phyloP scores from a whole-genome alignment of 805 yeast species.

The Saccharomycopsis capsularis region DNA sequence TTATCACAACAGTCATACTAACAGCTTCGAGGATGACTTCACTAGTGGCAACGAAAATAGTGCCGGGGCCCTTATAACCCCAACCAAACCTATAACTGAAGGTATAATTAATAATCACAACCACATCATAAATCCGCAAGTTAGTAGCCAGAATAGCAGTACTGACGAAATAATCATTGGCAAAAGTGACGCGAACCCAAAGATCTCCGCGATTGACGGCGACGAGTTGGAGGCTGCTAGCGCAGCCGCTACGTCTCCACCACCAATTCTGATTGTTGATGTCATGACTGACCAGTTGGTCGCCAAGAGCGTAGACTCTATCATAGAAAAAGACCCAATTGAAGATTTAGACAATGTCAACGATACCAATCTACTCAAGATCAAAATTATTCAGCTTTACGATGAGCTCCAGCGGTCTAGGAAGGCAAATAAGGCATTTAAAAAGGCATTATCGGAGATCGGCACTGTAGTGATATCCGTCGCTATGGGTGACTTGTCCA shows the following conservation, averaged over 20 bases:
- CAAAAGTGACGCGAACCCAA: neutral
- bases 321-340: slow-evolving; percentile 16
- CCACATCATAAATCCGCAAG: neutral
- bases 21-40: neutral
- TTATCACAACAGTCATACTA: neutral
- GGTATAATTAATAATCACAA: neutral
- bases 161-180: neutral
- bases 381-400: slow-evolving; percentile 13
- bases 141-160: neutral
- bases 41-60: neutral
- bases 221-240: too few species aligned
- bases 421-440: slow-evolving; percentile 61
- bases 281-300: slow-evolving; percentile 7
- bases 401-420: slow-evolving; percentile 16
- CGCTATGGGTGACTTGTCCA: slow-evolving; percentile 81
- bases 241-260: too few species aligned
- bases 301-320: slow-evolving; percentile 4
- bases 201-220: too few species aligned
- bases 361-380: slow-evolving; percentile 13
- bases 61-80: neutral
- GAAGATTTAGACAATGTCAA: slow-evolving; percentile 14
- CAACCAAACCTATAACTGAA: neutral
- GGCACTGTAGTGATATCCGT: slow-evolving; percentile 85
- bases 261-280: neutral
- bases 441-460: slow-evolving; percentile 66